A percentile compares a stretch with the other conserved stretches of the same genome.
Conservation (phyloP, 2,329 filamentous ascomycete species). For the Trichoderma pleuroti region DNA sequence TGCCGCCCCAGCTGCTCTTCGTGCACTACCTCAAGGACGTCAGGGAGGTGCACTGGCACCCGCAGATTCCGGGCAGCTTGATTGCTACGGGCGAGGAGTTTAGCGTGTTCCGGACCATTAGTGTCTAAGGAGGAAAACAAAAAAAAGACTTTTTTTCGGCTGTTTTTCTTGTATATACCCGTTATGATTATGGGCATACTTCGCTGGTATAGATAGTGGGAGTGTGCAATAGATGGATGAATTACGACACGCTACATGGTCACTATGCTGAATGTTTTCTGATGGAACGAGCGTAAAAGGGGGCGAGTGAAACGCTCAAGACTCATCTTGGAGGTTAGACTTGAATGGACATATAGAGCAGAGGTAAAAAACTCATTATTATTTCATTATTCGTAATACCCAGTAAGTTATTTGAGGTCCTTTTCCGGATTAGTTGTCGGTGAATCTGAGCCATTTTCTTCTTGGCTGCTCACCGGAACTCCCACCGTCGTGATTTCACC, state of each 20-base stretch:
- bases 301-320: not conserved
- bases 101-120: constrained; percentile 80
- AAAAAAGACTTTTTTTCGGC: not conserved
- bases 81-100: constrained; percentile 91
- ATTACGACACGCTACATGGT: not conserved
- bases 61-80: constrained; percentile 84
- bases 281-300: not conserved
- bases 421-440: not conserved
- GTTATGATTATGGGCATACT: constrained; percentile 14
- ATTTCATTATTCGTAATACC: not conserved
- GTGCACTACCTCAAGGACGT: constrained; percentile 94
- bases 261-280: not conserved
- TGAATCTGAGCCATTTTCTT: constrained; percentile 9
- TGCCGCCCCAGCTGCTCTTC: constrained; percentile 91
- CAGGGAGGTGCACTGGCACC: constrained; percentile 97
- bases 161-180: constrained; percentile 16
- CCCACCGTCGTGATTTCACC: not conserved
- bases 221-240: constrained; percentile 17
- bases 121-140: constrained; percentile 50
- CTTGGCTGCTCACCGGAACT: not conserved
- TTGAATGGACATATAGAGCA: not conserved
- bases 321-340: not conserved
- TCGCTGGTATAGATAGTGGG: constrained; percentile 14
- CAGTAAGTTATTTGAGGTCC: not conserved
- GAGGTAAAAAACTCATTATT: not conserved